Conservation (phyloP, 306 rosid genomes). For the Rosa rugosa region DNA sequence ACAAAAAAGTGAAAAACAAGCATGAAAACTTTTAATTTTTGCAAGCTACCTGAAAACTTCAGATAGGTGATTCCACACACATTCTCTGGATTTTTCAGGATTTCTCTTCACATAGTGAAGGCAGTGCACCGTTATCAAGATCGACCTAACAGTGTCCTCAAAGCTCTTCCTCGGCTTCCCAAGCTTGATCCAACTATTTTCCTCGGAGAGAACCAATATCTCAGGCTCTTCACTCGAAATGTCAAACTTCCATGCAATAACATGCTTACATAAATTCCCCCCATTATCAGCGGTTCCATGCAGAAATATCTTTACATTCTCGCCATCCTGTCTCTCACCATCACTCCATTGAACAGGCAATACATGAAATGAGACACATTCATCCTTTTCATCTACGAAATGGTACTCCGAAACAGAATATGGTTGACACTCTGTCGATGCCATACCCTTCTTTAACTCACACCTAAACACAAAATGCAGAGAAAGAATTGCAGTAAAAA, state of each 20-base stretch:
- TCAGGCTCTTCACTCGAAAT: conserved; percentile 44
- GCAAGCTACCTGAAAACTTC: conserved; percentile 39
- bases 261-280: conserved; percentile 34
- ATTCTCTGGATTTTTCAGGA: conserved; percentile 35
- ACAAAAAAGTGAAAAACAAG: not conserved
- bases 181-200: conserved; percentile 52
- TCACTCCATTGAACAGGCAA: conserved; percentile 51
- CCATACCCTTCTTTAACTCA: conserved; percentile 35
- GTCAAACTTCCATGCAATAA: conserved; percentile 63
- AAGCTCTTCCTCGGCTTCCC: conserved; percentile 51
- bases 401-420: not conserved
- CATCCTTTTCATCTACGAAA: conserved; percentile 30
- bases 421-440: conserved; percentile 42
- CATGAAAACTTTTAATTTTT: not conserved
- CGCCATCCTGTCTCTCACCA: conserved; percentile 26
- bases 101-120: conserved; percentile 60
- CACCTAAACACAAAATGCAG: not conserved
- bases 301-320: conserved; percentile 32
- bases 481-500: not conserved
- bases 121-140: conserved; percentile 50
- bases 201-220: conserved; percentile 50
- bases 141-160: conserved; percentile 39
- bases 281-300: conserved; percentile 41
- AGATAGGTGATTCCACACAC: conserved; percentile 38
- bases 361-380: conserved; percentile 38